Evolutionary conservation across 2,329 filamentous ascomycete species (phyloP).

Genomic region (Pseudogymnoascus sp.): DNA sequence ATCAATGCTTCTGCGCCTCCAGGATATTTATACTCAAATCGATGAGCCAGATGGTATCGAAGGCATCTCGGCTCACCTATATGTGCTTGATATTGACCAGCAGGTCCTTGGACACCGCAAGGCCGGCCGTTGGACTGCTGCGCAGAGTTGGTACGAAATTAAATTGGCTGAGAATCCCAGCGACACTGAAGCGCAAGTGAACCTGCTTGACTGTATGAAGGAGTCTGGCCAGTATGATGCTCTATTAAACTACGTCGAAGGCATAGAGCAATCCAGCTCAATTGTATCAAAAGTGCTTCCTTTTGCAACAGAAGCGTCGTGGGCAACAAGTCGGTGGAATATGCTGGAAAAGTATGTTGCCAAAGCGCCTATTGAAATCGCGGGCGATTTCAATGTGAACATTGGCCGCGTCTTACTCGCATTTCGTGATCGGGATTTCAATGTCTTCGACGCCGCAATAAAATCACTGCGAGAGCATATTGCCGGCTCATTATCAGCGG

Average conservation of each 20-base stretch:
- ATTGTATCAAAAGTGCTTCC: slow-evolving; percentile 60
- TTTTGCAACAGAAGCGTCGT: slow-evolving; percentile 83
- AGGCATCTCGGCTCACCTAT: slow-evolving; percentile 81
- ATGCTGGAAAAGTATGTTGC: slow-evolving; percentile 60
- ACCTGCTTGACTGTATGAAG: slow-evolving; percentile 79
- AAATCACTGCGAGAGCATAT: slow-evolving; percentile 59
- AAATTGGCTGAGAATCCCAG: slow-evolving; percentile 71
- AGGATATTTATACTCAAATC: slow-evolving; percentile 93
- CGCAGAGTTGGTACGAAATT: slow-evolving; percentile 96
- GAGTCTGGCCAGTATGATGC: slow-evolving; percentile 94
- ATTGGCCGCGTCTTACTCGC: slow-evolving; percentile 60
- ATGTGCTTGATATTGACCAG: slow-evolving; percentile 82
- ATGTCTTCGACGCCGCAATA: slow-evolving; percentile 49
- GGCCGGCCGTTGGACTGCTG: slow-evolving; percentile 85
- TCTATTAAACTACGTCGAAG: slow-evolving; percentile 77
- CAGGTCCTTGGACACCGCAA: slow-evolving; percentile 90
- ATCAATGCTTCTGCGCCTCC: slow-evolving; percentile 65
- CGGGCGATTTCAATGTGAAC: slow-evolving; percentile 71
- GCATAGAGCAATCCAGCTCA: slow-evolving; percentile 46
- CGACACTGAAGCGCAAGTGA: slow-evolving; percentile 68
- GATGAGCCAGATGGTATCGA: slow-evolving; percentile 96
- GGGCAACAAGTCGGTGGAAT: slow-evolving; percentile 78
- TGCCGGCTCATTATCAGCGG: slow-evolving; percentile 64
- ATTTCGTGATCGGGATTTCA: slow-evolving; percentile 43
- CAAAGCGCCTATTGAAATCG: slow-evolving; percentile 36